Evolutionary conservation across 768 basidiomycete genomes (phyloP).

Genomic region (Panus rudis): DNA sequence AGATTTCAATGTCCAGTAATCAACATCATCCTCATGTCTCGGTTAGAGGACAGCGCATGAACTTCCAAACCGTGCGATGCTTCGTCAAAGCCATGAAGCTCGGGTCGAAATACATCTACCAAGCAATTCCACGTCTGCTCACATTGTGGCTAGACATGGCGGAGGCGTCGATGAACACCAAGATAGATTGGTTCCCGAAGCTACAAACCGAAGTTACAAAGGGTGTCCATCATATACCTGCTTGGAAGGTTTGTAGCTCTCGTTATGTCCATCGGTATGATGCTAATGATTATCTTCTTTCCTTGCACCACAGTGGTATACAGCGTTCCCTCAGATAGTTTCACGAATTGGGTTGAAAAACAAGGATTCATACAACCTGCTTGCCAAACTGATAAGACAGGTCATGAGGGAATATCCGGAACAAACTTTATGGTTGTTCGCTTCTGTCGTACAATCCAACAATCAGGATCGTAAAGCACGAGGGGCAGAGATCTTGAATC

Average conservation of each 20-base stretch:
- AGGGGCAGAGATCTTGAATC: slow-evolving; percentile 51
- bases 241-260: slow-evolving; percentile 59
- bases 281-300: slow-evolving; percentile 7
- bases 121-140: slow-evolving; percentile 87
- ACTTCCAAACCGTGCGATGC: slow-evolving; percentile 53
- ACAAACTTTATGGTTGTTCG: slow-evolving; percentile 91
- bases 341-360: slow-evolving; percentile 83
- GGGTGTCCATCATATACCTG: slow-evolving; percentile 38
- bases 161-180: slow-evolving; percentile 36
- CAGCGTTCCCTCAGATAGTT: slow-evolving; percentile 94
- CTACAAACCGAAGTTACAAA: slow-evolving; percentile 37
- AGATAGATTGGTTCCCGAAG: slow-evolving; percentile 37
- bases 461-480: slow-evolving; percentile 51
- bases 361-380: slow-evolving; percentile 45
- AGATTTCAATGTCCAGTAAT: not conserved
- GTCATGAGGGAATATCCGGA: slow-evolving; percentile 83
- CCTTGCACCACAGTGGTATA: slow-evolving; percentile 66
- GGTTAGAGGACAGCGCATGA: slow-evolving; percentile 56
- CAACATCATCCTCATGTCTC: not conserved
- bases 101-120: slow-evolving; percentile 95
- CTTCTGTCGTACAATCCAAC: slow-evolving; percentile 81
- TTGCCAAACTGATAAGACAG: slow-evolving; percentile 58
- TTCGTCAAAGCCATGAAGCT: slow-evolving; percentile 65
- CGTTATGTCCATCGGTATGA: not conserved
- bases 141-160: slow-evolving; percentile 93